A percentile compares a stretch with the other conserved stretches of the same genome.
Evolutionary conservation across 1,284 basidiomycete species (phyloP).

Genomic region (Naganishia sp.): DNA sequence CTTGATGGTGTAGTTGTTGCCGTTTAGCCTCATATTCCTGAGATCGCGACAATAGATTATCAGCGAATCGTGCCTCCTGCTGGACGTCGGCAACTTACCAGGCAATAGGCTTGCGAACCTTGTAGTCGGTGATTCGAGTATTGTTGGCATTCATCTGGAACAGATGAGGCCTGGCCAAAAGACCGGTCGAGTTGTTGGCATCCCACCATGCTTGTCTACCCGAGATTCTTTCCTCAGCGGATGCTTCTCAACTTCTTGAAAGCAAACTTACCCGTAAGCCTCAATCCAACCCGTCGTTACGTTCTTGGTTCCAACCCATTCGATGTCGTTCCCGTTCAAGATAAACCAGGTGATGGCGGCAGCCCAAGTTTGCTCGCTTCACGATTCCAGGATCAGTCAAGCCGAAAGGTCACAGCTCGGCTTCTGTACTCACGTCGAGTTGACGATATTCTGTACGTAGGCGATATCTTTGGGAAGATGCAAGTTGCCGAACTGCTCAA

Average conservation of each 20-base stretch:
- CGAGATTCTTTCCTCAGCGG: background rate
- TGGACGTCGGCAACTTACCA: conserved; percentile 44
- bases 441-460: conserved; percentile 50
- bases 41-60: background rate
- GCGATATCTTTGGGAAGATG: conserved; percentile 57
- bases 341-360: conserved; percentile 37
- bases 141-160: conserved; percentile 59
- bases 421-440: conserved; percentile 51
- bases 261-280: conserved; percentile 33
- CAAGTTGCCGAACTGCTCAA: conserved; percentile 58
- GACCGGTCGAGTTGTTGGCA: conserved; percentile 52
- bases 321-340: conserved; percentile 36
- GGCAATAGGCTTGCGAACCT: conserved; percentile 59
- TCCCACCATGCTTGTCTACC: conserved; percentile 60
- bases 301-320: conserved; percentile 37
- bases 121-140: conserved; percentile 54
- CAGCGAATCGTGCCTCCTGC: background rate
- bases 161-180: conserved; percentile 55
- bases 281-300: conserved; percentile 41
- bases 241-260: background rate
- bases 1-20: conserved; percentile 56
- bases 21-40: conserved; percentile 56
- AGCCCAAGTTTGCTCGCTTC: conserved; percentile 23
- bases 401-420: too few species aligned
- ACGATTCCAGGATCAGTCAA: conserved; percentile 3